Evolutionary conservation across 225 moss, liverwort and hornwort genomes (phyloP).

Genomic region (Neckera pumila): DNA sequence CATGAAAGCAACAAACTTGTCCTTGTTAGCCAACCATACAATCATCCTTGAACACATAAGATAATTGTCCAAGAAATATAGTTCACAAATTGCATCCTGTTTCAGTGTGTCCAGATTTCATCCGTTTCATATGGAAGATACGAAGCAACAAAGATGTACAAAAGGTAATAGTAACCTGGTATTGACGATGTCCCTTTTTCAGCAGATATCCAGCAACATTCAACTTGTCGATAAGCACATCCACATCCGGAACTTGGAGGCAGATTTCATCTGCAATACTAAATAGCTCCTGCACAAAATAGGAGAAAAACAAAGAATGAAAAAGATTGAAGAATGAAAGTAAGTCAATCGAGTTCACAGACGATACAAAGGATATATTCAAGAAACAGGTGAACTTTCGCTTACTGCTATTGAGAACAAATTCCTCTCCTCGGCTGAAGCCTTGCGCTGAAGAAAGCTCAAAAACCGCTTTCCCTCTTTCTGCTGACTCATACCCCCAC

Average conservation of each 20-base stretch:
- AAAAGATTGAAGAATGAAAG: not conserved
- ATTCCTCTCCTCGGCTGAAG: slow-evolving; percentile 66
- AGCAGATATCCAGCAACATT: slow-evolving; percentile 91
- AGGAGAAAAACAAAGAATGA: not conserved
- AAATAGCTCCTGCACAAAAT: slow-evolving; percentile 64
- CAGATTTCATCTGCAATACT: slow-evolving; percentile 87
- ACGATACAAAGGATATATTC: not conserved
- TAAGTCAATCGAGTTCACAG: not conserved
- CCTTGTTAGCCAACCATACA: not conserved
- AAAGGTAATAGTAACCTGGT: slow-evolving; percentile 40
- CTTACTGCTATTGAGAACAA: slow-evolving; percentile 73
- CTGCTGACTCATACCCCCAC: slow-evolving; percentile 93
- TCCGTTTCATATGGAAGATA: not conserved
- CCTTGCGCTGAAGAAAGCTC: slow-evolving; percentile 78
- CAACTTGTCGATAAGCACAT: slow-evolving; percentile 81
- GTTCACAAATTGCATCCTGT: not conserved
- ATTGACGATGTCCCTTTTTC: slow-evolving; percentile 78
- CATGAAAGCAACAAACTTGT: not conserved
- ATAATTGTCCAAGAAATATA: not conserved
- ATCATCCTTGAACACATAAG: not conserved
- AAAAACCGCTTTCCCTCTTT: slow-evolving; percentile 95
- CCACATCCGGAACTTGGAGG: slow-evolving; percentile 80
- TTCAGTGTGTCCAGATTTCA: not conserved
- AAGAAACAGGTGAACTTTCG: not conserved
- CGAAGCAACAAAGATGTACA: not conserved